Base-by-base conservation (phyloP, 2,329 filamentous ascomycete species). In the Aspergillus aculeatinus region DNA sequence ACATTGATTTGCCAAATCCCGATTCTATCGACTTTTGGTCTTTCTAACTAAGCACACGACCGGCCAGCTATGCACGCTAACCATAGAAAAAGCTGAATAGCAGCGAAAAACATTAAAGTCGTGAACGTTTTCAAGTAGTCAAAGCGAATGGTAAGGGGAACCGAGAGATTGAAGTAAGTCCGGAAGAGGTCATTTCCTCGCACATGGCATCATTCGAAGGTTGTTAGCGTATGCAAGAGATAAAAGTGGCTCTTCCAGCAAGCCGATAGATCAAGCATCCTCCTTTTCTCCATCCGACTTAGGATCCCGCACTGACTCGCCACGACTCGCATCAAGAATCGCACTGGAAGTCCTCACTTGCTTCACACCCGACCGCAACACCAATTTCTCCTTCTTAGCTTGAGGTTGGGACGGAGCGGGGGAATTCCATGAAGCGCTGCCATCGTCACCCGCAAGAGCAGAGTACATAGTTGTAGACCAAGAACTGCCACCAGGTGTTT, bases 291-390 rank as follows among this genome's bases (percentile, higher is more conserved):
- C 39, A 16, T 44, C 39, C 39, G 7, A 44, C 16, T 19, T 44
- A 9, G 39, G 16, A 44, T 44, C 39, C 6, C 16, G 39, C 39
- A 19, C 14, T 44, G 16, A 19, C 14, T 44, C 39, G 39, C 39
- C 16, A 44, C 7, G 16, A 16, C 39, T 19, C 16, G 39, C 16
- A 44, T 44, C 68, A 14, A 64, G 66, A 47, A 58, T 25, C 6
- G 66, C 58, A 4, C 67, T 57, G 48, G 65, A 60, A 35, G 62
- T 65, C 53, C 63, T 66, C 47, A 68, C 54, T 57, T 70, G 66
- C 60, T 73, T 76, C 10, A 75, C 70, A 29, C 72, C 74, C 7
- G 74, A 75, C 4, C 73, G 67, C 33, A 75, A 66, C 39, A 77
- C 73, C 10, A 74, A 63, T 10, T 70, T 69, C 48, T 75, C 72